Evolutionary conservation across 2,329 filamentous ascomycete species (phyloP).

Genomic region (Nemania diffusa): DNA sequence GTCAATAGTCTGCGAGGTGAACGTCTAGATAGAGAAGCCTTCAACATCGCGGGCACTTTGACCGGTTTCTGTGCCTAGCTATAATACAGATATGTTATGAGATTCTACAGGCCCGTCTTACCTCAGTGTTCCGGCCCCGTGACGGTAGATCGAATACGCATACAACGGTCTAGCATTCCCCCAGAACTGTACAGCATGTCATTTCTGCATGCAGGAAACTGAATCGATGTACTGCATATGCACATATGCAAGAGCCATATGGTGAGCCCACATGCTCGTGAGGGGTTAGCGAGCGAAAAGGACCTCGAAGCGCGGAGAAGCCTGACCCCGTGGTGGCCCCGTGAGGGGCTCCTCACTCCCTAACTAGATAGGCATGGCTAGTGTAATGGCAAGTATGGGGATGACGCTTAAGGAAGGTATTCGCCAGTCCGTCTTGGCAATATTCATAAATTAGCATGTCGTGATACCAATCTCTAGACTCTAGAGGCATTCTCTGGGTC

Average conservation of each 20-base stretch:
- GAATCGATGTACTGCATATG: constrained; percentile 36
- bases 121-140: constrained; percentile 27
- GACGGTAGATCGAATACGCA: constrained; percentile 28
- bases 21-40: neutral
- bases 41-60: neutral
- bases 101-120: constrained; percentile 26
- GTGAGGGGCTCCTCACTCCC: constrained; percentile 32
- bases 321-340: constrained; percentile 33
- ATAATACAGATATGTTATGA: constrained; percentile 23
- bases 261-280: constrained; percentile 35
- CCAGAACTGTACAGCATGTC: constrained; percentile 21
- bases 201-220: constrained; percentile 35
- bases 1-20: neutral
- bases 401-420: constrained; percentile 31
- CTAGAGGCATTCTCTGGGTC: neutral
- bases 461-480: constrained; percentile 26
- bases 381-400: constrained; percentile 18
- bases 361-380: constrained; percentile 16
- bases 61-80: constrained; percentile 13
- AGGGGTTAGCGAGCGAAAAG: constrained; percentile 28
- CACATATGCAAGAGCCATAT: constrained; percentile 38
- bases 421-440: constrained; percentile 34
- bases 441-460: constrained; percentile 27
- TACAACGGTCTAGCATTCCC: constrained; percentile 22
- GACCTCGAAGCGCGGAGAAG: constrained; percentile 32